Evolutionary conservation across 345 rosid species (phyloP), one percentile per base, ranked within the genome.

Genomic region (Mallotus nudiflorus): DNA sequence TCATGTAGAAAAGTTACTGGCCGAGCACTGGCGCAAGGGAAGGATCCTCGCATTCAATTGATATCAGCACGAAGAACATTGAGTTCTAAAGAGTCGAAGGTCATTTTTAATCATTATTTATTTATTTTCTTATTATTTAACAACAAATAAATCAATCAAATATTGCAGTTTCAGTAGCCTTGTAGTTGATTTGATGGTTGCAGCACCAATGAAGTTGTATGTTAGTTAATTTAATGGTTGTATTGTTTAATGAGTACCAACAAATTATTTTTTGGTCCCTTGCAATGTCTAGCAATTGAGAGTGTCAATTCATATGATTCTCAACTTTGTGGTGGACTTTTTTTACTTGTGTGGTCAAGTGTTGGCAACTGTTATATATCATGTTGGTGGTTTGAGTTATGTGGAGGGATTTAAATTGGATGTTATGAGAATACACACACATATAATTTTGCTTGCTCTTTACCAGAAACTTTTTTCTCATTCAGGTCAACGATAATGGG

Each of bases 41-140:
- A 87, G 86, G 96, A 95, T 78, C 91, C 86, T 72, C 91, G 88
- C 52, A 71, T 89, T 29, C 88, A 88, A 24, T 81, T 95, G 69
- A 90, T 95, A 71, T 83, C 96, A 10, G 59, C 89, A 9, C 75
- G 67, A 55, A 82, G 77, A 72, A 64, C 66, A 29, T 50, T 57
- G 60, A 70, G 70, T 75, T 72, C 72, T 31, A 81, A 80, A 70
- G 80, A 82, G 77, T 62, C 82, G 6, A 86, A 89, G 96, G 98
- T 90, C 59, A 81, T 54, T 55, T 58, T 46, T 49, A 29, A n/a
- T 39, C 59, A 27, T 28, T 42, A 49, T 44, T 33, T 55, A 9
- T 68, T 9, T 42, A 12, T 42, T 42, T 33, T 2, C 6, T 33
- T n/a, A n/a, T n/a, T n/a, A n/a, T n/a, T n/a, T n/a, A n/a, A n/a